phyloP scores from a whole-genome alignment of 768 basidiomycete species.

The Hygrocybe punicea region DNA sequence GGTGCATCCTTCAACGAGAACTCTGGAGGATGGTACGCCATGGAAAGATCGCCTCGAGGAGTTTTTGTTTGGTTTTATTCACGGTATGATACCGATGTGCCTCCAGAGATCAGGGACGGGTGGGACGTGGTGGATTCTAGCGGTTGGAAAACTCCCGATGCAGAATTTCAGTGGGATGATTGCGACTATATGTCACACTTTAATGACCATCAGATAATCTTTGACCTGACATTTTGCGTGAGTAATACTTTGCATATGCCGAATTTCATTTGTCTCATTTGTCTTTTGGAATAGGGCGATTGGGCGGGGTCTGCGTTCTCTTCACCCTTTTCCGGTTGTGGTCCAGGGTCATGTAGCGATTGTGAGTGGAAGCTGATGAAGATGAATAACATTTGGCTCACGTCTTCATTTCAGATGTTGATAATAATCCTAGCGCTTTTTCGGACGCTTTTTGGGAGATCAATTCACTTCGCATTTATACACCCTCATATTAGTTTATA shows the following conservation, averaged over 20 bases:
- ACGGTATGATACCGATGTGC: constrained; percentile 43
- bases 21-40: constrained; percentile 61
- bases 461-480: constrained; percentile 57
- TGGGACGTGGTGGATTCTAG: constrained; percentile 17
- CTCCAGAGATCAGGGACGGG: constrained; percentile 35
- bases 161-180: constrained; percentile 42
- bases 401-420: constrained; percentile 42
- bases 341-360: constrained; percentile 37
- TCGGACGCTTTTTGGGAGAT: constrained; percentile 68
- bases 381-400: not conserved
- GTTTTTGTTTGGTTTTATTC: constrained; percentile 66
- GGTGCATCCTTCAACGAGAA: constrained; percentile 47
- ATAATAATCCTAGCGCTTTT: constrained; percentile 58
- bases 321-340: constrained; percentile 37
- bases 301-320: constrained; percentile 48
- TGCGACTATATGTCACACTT: constrained; percentile 57
- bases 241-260: constrained; percentile 18
- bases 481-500: constrained; percentile 5
- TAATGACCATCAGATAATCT: constrained; percentile 50
- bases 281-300: constrained; percentile 42
- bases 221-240: constrained; percentile 63
- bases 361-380: constrained; percentile 38
- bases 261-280: constrained; percentile 2
- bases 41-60: constrained; percentile 38
- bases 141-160: constrained; percentile 40